These are phyloP conservation scores for Datura wrightii DNA, from an alignment of 257 asterid species.

Conservation along the genomic window DNA sequence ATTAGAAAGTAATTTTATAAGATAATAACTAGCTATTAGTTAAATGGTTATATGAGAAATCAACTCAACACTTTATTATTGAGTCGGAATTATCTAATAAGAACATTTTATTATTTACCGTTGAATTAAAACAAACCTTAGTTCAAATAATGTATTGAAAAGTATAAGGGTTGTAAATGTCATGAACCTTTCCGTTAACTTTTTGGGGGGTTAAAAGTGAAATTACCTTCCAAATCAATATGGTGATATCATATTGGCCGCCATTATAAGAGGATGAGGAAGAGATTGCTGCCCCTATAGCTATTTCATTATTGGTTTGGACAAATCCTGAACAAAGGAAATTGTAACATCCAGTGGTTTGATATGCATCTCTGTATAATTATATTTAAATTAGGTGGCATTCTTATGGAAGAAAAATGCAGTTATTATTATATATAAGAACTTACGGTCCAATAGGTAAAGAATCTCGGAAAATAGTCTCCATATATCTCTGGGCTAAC, in stretches of 20 bases:
- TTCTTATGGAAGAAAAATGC: neutral
- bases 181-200: too few species aligned
- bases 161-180: too few species aligned
- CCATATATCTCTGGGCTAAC: conserved; percentile 33
- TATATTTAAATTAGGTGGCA: neutral
- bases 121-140: too few species aligned
- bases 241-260: conserved; percentile 37
- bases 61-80: too few species aligned
- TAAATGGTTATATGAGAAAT: too few species aligned
- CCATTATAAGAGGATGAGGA: conserved; percentile 37
- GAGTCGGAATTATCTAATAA: too few species aligned
- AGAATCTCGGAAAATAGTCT: conserved; percentile 25
- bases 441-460: conserved; percentile 32
- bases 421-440: neutral
- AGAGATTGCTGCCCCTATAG: conserved; percentile 38
- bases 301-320: conserved; percentile 34
- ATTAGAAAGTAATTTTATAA: too few species aligned
- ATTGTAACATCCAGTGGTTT: conserved; percentile 45
- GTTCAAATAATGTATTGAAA: too few species aligned
- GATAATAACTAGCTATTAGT: too few species aligned
- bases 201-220: neutral
- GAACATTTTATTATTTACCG: too few species aligned
- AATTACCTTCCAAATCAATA: conserved; percentile 64
- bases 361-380: conserved; percentile 39
- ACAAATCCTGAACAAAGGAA: conserved; percentile 49